Conservation (phyloP, 768 basidiomycete species). For the Jaapia argillacea region DNA sequence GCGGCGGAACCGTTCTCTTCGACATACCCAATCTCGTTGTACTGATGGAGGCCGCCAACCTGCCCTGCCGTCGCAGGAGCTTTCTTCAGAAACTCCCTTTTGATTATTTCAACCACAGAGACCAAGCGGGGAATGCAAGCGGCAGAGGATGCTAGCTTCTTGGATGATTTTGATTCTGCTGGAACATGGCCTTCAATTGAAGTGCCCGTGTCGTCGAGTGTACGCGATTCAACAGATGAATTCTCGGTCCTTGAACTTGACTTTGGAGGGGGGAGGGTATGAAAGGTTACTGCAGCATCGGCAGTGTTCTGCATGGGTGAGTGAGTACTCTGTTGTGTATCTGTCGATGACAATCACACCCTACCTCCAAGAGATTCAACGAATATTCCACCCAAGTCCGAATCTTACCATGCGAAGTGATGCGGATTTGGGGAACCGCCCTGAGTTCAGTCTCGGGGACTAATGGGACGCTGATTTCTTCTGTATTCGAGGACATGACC, state of each 20-base stretch:
- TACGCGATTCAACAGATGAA: too few species aligned
- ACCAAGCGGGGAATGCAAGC: slow-evolving; percentile 52
- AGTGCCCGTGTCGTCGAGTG: too few species aligned
- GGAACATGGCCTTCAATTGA: too few species aligned
- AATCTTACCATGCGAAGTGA: slow-evolving; percentile 26
- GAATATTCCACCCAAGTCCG: slow-evolving; percentile 25
- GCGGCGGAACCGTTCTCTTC: slow-evolving; percentile 24
- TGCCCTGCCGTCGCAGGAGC: slow-evolving; percentile 32
- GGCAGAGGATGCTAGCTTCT: slow-evolving; percentile 24
- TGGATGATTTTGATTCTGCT: too few species aligned
- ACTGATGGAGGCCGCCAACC: slow-evolving; percentile 59
- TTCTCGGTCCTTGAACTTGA: too few species aligned
- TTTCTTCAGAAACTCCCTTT: slow-evolving; percentile 62
- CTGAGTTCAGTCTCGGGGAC: too few species aligned
- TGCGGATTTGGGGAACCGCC: slow-evolving; percentile 21
- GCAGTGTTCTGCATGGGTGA: not conserved
- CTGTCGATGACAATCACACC: not conserved
- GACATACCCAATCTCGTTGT: slow-evolving; percentile 58
- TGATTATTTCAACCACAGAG: slow-evolving; percentile 76
- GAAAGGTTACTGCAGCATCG: not conserved
- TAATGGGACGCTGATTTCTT: too few species aligned
- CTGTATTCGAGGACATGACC: too few species aligned
- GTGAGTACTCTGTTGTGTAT: not conserved
- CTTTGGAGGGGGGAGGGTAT: not conserved
- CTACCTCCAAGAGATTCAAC: slow-evolving; percentile 25